Evolutionary conservation across 352 stramenopile species (phyloP).

Genomic region (Phytophthora pinifolia): DNA sequence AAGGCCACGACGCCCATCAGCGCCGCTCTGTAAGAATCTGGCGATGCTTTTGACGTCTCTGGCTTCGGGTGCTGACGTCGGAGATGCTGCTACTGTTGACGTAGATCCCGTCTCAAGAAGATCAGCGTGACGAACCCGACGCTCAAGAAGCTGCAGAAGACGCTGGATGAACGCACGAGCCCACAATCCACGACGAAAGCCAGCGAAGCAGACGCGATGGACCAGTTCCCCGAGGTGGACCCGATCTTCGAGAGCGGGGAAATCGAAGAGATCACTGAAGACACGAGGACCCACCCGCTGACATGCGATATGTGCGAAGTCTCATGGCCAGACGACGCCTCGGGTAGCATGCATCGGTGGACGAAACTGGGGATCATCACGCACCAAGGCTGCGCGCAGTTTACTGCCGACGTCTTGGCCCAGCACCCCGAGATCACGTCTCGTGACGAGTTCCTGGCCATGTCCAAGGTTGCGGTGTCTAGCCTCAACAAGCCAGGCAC

Average conservation of each 20-base stretch:
- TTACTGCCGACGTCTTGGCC: conserved; percentile 67
- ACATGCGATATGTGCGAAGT: conserved; percentile 85
- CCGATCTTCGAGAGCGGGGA: conserved; percentile 72
- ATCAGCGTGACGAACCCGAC: conserved; percentile 66
- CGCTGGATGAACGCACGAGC: conserved; percentile 60
- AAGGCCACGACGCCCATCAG: conserved; percentile 56
- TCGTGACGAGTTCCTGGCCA: conserved; percentile 48
- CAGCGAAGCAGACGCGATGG: conserved; percentile 47
- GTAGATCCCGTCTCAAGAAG: conserved; percentile 66
- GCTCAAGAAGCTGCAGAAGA: conserved; percentile 74
- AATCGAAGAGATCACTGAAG: conserved; percentile 46
- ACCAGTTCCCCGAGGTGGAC: conserved; percentile 65
- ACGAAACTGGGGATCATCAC: conserved; percentile 55
- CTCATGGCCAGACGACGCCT: conserved; percentile 73
- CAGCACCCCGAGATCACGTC: conserved; percentile 58
- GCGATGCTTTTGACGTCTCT: background rate
- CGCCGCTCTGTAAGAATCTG: conserved; percentile 48
- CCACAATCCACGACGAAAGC: conserved; percentile 22
- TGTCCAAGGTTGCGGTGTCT: conserved; percentile 46
- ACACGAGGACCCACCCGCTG: conserved; percentile 11
- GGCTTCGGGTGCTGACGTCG: background rate
- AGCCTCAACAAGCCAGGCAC: conserved; percentile 66
- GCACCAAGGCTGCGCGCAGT: conserved; percentile 75
- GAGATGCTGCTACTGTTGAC: background rate
- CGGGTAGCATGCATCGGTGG: conserved; percentile 55